Conservation (phyloP, 108 stramenopile genomes). For the Nitzschia palea region DNA sequence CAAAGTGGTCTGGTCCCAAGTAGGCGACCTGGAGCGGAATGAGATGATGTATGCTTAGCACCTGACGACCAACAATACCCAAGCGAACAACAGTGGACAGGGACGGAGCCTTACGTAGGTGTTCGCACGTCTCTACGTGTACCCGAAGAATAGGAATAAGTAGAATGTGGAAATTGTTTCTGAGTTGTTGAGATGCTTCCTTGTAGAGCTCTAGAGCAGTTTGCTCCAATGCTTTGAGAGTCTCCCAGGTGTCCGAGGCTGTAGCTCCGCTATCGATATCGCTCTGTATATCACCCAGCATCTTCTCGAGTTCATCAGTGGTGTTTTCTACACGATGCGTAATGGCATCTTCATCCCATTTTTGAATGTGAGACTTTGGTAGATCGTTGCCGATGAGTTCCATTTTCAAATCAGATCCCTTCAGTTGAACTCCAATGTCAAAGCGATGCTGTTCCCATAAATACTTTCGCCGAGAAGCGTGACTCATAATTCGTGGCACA, state of each 20-base stretch:
- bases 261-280: slow-evolving; percentile 5
- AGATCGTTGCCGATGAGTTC: slow-evolving; percentile 55
- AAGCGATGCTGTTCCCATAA: slow-evolving; percentile 86
- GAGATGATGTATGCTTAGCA: slow-evolving; percentile 38
- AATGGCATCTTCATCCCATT: slow-evolving; percentile 34
- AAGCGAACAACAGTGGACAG: slow-evolving; percentile 21
- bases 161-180: slow-evolving; percentile 58
- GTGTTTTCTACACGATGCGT: slow-evolving; percentile 67
- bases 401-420: slow-evolving; percentile 19
- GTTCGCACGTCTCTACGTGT: slow-evolving; percentile 65
- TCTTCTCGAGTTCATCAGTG: slow-evolving; percentile 59
- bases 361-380: slow-evolving; percentile 46
- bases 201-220: slow-evolving; percentile 53
- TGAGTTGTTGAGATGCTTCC: slow-evolving; percentile 47
- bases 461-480: slow-evolving; percentile 60
- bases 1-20: slow-evolving; percentile 48
- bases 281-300: slow-evolving; percentile 40
- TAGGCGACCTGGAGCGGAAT: slow-evolving; percentile 25
- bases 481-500: slow-evolving; percentile 61
- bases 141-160: slow-evolving; percentile 57
- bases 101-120: slow-evolving; percentile 20
- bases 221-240: slow-evolving; percentile 59
- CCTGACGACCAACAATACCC: slow-evolving; percentile 47
- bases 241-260: slow-evolving; percentile 24
- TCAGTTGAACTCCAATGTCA: slow-evolving; percentile 65